Percentiles rank a stretch among this genome's conserved stretches.
phyloP scores from a whole-genome alignment of 371 early-diverging fungal genomes.

The Capillidium heterosporum region DNA sequence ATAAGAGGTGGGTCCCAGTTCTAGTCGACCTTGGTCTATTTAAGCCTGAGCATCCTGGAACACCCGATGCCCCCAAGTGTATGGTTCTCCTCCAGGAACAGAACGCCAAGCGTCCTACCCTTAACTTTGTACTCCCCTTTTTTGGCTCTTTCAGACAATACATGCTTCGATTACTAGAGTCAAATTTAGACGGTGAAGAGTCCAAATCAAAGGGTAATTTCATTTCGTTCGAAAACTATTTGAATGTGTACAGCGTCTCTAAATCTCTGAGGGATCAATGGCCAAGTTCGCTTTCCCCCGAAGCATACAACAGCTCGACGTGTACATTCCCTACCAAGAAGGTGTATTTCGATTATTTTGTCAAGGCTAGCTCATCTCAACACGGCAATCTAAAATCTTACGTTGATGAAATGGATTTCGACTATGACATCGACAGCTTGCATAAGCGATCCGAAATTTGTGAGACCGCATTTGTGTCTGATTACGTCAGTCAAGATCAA shows the following conservation, averaged over 20 bases:
- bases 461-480: constrained; percentile 1
- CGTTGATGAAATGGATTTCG: not conserved
- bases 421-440: not conserved
- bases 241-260: not conserved
- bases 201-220: not conserved
- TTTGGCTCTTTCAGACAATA: constrained; percentile 3
- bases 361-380: not conserved
- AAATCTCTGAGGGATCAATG: not conserved
- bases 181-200: not conserved
- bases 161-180: not conserved
- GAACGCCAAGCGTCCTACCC: not conserved
- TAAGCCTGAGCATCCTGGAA: not conserved
- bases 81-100: constrained; percentile 3
- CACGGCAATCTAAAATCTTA: not conserved
- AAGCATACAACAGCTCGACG: not conserved
- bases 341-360: not conserved
- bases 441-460: not conserved
- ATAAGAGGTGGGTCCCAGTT: constrained; percentile 10
- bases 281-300: not conserved
- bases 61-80: not conserved
- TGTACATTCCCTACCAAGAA: not conserved
- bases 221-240: not conserved
- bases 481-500: not conserved
- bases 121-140: not conserved
- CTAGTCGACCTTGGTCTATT: constrained; percentile 4